These are phyloP conservation scores for Sporopachydermia cereana DNA, from an alignment of 1,139 yeast genomes.

Conservation along the genomic window DNA sequence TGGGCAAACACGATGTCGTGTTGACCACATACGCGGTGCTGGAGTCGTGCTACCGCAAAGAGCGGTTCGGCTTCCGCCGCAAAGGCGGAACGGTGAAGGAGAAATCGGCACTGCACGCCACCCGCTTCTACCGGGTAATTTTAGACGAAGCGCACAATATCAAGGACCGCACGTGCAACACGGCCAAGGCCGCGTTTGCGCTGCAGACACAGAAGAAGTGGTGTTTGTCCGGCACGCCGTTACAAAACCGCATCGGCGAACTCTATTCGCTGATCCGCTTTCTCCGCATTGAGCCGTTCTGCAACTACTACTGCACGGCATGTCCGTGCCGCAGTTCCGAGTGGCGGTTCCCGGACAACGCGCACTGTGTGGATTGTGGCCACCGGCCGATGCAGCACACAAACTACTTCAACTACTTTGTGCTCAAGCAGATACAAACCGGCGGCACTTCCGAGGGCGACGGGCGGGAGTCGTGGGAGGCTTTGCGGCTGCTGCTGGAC, in stretches of 20 bases:
- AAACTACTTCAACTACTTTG: conserved; percentile 88
- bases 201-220: conserved; percentile 64
- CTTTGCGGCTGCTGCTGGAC: conserved; percentile 59
- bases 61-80: conserved; percentile 70
- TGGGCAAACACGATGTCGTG: conserved; percentile 64
- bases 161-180: conserved; percentile 86
- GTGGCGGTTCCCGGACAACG: conserved; percentile 76
- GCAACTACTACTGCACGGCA: conserved; percentile 79
- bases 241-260: conserved; percentile 94
- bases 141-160: conserved; percentile 96
- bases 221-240: conserved; percentile 92
- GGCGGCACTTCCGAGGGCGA: conserved; percentile 66
- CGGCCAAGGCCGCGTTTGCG: conserved; percentile 82
- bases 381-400: conserved; percentile 93
- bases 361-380: conserved; percentile 77
- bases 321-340: conserved; percentile 74
- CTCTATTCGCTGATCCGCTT: conserved; percentile 83
- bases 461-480: conserved; percentile 65
- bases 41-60: conserved; percentile 78
- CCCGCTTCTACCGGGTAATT: conserved; percentile 75
- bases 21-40: conserved; percentile 86
- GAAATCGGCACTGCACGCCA: conserved; percentile 60
- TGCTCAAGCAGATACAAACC: conserved; percentile 84
- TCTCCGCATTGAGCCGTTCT: conserved; percentile 73
- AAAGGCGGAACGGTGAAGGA: conserved; percentile 63